Base-by-base conservation (phyloP, 495 filamentous ascomycete species). In the Hyaloscypha finlandica region DNA sequence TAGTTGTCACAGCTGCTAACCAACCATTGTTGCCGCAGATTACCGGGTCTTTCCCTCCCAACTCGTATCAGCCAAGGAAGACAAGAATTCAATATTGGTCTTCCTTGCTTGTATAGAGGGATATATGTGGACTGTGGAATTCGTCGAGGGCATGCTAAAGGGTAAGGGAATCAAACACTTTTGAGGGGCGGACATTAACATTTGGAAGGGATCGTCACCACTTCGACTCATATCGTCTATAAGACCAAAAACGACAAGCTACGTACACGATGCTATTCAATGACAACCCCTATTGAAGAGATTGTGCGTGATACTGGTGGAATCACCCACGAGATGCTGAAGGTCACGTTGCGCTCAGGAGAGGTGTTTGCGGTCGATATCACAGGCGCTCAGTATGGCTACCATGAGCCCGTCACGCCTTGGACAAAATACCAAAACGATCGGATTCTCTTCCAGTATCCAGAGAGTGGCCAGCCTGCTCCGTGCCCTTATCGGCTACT, bases 371-470 rank as follows among this genome's bases (percentile, higher is more conserved):
- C 66, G 20, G 19, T 71, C 6, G 69, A 73, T 42, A 19, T 68
- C 14, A 55, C 69, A 0, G 69, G 71, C 6, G 61, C 65, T 0
- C 73, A 75, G 29, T 71, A 68, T 37, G 71, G 71, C 16, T 64
- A 68, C 29, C 42, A 22, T 11, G 52, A 68, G n/a, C 9, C 66
- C 0, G 48, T 71, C 32, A 52, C 59, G 4, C 55, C 16, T 20
- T 61, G 59, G 59, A 25, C 11, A 29, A 29, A 37, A 35, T 56
- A 56, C 30, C 4, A 48, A n/a, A 6, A 56, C 6, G n/a, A 9
- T 4, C 53, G 53, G 19, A n/a, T 25, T 8, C 25, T 56, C 19
- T 25, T 25, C 51, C 8, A n/a, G 22, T 53, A 53, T n/a, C 22
- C 6, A 6, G 22, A 16, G 6, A n/a, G 19, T 25, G 22, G 51